Evolutionary conservation across 2,329 filamentous ascomycete genomes (phyloP).

Genomic region (Fusarium subglutinans): DNA sequence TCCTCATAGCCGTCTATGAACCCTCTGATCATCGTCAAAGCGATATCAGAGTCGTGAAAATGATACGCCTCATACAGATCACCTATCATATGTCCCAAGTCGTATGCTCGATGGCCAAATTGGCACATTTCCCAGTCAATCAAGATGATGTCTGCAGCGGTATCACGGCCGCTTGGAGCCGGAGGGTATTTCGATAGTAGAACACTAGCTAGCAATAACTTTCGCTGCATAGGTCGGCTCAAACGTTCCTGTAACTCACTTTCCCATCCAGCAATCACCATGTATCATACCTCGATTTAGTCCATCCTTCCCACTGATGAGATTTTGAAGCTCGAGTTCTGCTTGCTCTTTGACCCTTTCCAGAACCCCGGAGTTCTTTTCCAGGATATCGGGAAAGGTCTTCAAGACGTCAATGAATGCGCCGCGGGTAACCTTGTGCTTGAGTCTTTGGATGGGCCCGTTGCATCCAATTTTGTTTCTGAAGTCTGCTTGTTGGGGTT

Average conservation of each 20-base stretch:
- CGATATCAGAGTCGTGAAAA: neutral
- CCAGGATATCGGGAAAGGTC: neutral
- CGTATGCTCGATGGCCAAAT: neutral
- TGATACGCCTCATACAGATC: neutral
- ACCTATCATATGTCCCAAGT: neutral
- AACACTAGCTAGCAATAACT: neutral
- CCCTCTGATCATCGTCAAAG: neutral
- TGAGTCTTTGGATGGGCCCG: neutral
- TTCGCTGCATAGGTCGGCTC: accelerated
- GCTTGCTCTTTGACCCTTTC: neutral
- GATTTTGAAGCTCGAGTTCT: neutral
- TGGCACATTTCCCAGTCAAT: neutral
- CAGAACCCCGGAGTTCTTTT: neutral
- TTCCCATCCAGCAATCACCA: neutral
- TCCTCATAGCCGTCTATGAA: neutral
- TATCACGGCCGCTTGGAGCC: no score
- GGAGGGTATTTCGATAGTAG: neutral
- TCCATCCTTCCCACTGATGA: no score
- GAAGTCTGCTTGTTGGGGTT: neutral
- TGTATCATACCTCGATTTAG: neutral
- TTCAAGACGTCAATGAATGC: neutral
- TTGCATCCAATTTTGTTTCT: neutral
- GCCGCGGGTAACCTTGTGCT: neutral
- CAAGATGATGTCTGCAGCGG: neutral
- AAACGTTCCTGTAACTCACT: neutral